Evolutionary conservation across 176 grass and related monocot genomes (phyloP).

Genomic region (Eleusine indica): DNA sequence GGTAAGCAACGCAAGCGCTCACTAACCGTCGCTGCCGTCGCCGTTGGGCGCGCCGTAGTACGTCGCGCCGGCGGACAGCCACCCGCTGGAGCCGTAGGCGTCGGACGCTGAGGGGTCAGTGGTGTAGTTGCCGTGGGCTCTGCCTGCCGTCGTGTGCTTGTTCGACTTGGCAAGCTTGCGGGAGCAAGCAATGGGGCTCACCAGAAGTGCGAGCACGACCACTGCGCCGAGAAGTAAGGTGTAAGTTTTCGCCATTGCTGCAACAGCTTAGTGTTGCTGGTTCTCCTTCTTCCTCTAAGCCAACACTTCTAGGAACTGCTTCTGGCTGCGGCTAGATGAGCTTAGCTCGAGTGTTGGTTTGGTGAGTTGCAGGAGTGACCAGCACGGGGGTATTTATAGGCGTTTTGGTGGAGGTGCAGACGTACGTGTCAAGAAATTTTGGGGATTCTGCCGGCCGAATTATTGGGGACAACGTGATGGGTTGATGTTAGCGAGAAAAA

Average conservation of each 20-base stretch:
- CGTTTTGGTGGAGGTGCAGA: not conserved
- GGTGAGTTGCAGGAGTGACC: conserved; percentile 43
- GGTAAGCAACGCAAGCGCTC: not conserved
- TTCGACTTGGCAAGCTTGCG: conserved; percentile 42
- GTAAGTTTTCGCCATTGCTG: conserved; percentile 46
- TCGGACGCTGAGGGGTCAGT: conserved; percentile 6
- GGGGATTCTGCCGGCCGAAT: conserved; percentile 34
- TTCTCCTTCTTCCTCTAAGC: not conserved
- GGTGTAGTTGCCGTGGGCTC: conserved; percentile 33
- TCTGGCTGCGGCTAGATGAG: conserved; percentile 14
- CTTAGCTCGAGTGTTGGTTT: conserved; percentile 27
- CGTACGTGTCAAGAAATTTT: conserved; percentile 36
- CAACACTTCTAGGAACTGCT: not conserved
- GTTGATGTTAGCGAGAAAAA: conserved; percentile 35
- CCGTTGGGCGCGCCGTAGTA: conserved; percentile 78
- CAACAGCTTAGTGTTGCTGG: not conserved
- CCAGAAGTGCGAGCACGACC: conserved; percentile 40
- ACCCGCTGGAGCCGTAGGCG: conserved; percentile 42
- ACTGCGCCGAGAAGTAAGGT: conserved; percentile 27
- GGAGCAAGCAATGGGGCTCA: conserved; percentile 52
- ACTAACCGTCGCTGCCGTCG: conserved; percentile 77
- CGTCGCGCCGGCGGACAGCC: conserved; percentile 69
- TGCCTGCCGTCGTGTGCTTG: conserved; percentile 1
- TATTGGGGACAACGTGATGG: conserved; percentile 55
- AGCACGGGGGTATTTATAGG: conserved; percentile 40